Percentiles rank a stretch among this genome's conserved stretches.
phyloP scores from a whole-genome alignment of 2,329 filamentous ascomycete genomes.

The Parafenestella ontariensis region DNA sequence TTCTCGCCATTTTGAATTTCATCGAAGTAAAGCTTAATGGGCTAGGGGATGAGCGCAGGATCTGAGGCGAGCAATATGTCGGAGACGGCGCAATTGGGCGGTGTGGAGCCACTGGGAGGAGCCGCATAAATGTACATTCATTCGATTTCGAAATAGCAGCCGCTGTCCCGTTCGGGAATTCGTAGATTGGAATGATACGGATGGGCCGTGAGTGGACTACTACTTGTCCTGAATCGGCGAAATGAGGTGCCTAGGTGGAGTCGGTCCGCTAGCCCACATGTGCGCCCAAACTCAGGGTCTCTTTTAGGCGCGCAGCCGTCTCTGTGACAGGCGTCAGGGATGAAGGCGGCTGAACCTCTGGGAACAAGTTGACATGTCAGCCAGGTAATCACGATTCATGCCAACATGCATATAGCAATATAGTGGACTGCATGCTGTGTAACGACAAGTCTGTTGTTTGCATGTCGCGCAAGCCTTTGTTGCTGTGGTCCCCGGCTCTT shows the following conservation, averaged over 20 bases:
- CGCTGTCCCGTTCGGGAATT: conserved; percentile 4
- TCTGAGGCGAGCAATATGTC: conserved; percentile 18
- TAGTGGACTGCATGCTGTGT: neutral
- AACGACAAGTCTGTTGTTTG: neutral
- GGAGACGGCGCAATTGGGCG: conserved; percentile 5
- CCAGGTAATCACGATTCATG: neutral
- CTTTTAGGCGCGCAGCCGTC: neutral
- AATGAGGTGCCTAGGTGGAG: neutral
- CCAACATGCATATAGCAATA: neutral
- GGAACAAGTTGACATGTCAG: neutral
- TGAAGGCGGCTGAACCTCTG: neutral
- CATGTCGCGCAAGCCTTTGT: conserved; percentile 8
- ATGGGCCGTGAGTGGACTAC: neutral
- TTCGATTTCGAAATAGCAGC: conserved; percentile 2
- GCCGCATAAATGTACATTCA: conserved; percentile 11
- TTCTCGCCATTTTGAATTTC: no score
- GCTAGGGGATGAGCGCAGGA: conserved; percentile 16
- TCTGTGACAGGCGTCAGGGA: neutral
- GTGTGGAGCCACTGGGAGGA: conserved; percentile 9
- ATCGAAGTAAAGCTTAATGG: conserved; percentile 1
- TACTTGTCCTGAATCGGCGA: neutral
- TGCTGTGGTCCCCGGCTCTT: neutral
- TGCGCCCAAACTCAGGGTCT: conserved; percentile 6
- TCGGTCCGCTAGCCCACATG: neutral
- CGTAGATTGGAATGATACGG: neutral